Evolutionary conservation across 306 rosid species (phyloP), one percentile per base, ranked within the genome.

Genomic region (Begonia peltatifolia): DNA sequence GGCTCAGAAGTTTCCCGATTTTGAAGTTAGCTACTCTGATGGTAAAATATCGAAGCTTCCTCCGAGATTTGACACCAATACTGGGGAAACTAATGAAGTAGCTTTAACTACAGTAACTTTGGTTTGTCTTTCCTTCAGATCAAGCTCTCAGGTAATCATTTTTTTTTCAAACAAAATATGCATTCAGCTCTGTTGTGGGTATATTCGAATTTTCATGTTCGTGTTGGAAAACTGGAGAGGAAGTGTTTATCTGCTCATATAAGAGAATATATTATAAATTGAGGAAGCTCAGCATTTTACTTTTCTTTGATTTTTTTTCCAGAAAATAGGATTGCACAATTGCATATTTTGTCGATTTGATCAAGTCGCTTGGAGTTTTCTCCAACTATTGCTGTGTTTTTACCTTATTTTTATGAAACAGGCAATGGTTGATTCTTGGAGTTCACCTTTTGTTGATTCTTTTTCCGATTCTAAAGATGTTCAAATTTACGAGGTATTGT

Each of bases 371-470:
- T 20, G 23, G 2, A 20, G 0, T 1, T 20, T 20, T 52, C 9
- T 12, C 2, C 17, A 2, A 12, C 16, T 11, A 47, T 47, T 47
- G 14, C 23, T 42, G 11, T 42, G 12, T 42, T 42, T 42, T 42
- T 42, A 9, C 46, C 46, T 42, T 42, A 12, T 12, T 46, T 46
- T 11, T 46, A 46, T 20, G 23, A 20, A 20, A 20, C 74, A 89
- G 95, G 76, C 53, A 57, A 72, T 85, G 97, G 57, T 72, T 54
- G 65, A 83, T 49, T 89, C 97, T 55, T 89, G 97, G 97, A 80
- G 77, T 17, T 50, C 36, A 44, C 82, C 94, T 62, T 89, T 82
- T 68, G 25, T 60, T 20, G 71, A 82, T 61, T 68, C 81, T 49
- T 82, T 72, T 35, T 55, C 73, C 54, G 53, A 71, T 69, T 85